These are phyloP conservation scores for Mikania micrantha DNA, from an alignment of 129 eudicot species.

Conservation along the genomic window DNA sequence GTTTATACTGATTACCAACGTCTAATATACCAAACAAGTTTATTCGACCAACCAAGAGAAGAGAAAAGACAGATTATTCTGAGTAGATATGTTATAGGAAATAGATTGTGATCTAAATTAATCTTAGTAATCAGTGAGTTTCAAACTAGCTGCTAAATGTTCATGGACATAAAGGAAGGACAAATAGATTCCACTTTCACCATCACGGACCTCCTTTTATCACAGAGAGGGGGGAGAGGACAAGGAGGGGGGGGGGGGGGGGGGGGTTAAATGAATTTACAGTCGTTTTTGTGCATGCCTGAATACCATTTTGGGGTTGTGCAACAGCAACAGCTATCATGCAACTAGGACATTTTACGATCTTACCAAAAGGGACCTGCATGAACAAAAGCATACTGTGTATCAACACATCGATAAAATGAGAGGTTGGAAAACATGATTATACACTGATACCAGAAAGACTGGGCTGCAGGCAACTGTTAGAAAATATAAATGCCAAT, in stretches of 20 bases:
- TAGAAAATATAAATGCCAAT: not conserved
- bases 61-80: not conserved
- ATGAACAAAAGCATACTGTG: conserved; percentile 16
- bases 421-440: not conserved
- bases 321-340: conserved; percentile 83
- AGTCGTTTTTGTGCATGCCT: conserved; percentile 55
- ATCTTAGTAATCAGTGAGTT: not conserved
- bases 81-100: not conserved
- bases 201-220: not conserved
- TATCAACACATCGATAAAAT: not conserved
- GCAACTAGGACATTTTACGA: conserved; percentile 84
- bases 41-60: not conserved
- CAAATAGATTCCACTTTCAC: not conserved
- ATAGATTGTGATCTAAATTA: not conserved
- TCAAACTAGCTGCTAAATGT: not conserved
- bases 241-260: not conserved
- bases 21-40: conserved; percentile 1
- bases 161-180: not conserved
- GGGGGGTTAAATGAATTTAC: not conserved
- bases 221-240: not conserved
- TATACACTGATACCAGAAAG: not conserved
- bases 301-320: conserved; percentile 97
- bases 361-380: conserved; percentile 99
- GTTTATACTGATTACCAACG: conserved; percentile 1
- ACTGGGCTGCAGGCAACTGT: not conserved